A percentile compares a stretch with the other conserved stretches of the same genome.
Conservation (phyloP, 306 rosid genomes). For the Geum urbanum region DNA sequence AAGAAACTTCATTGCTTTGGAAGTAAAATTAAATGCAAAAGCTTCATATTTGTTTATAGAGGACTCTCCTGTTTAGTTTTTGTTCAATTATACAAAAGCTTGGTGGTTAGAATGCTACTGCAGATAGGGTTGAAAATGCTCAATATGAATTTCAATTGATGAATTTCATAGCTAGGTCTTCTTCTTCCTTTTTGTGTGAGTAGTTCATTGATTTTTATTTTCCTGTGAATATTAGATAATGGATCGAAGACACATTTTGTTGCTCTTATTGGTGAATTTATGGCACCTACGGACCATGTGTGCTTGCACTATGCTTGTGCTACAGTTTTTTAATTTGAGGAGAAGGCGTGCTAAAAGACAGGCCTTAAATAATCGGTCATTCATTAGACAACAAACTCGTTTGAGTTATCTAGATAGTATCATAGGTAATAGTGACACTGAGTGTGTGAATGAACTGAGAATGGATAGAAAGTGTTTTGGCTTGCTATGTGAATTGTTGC, state of each 20-base stretch:
- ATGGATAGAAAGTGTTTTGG: background rate
- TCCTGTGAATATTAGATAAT: background rate
- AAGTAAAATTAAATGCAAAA: too few relatives aligned
- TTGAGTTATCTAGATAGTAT: background rate
- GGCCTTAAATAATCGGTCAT: background rate
- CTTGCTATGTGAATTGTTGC: background rate
- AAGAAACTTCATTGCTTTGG: too few relatives aligned
- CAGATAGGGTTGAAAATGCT: too few relatives aligned
- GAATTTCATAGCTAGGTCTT: too few relatives aligned
- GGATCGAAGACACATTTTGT: background rate
- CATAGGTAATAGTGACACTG: background rate
- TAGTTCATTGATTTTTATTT: background rate
- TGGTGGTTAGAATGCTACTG: too few relatives aligned
- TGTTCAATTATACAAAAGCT: too few relatives aligned
- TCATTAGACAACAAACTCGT: background rate
- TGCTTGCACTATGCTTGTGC: background rate
- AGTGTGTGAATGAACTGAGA: background rate
- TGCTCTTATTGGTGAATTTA: background rate
- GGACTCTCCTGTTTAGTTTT: too few relatives aligned
- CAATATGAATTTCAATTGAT: too few relatives aligned
- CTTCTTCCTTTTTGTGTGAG: too few relatives aligned
- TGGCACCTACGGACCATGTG: background rate
- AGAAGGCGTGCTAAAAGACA: background rate
- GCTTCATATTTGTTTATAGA: too few relatives aligned
- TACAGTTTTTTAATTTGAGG: background rate